Conservation (phyloP, 164 flowering plant genomes). For the Amborella trichopoda region DNA sequence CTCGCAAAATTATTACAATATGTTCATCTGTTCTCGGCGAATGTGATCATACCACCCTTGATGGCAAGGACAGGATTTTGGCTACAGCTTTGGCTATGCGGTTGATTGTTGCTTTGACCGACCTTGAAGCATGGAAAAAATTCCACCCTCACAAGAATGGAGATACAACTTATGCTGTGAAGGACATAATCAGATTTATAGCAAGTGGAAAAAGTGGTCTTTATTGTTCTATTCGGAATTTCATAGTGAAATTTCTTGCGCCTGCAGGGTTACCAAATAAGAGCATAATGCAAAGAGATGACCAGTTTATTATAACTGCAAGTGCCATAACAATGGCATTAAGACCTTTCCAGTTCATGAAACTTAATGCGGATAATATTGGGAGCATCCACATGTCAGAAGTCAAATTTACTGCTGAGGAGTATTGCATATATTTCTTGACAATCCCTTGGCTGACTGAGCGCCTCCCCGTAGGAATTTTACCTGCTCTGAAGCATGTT, state of each 20-base stretch:
- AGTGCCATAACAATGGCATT: conserved; percentile 77
- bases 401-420: conserved; percentile 34
- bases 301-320: conserved; percentile 58
- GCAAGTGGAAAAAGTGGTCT: conserved; percentile 45
- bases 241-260: conserved; percentile 35
- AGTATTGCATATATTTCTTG: conserved; percentile 44
- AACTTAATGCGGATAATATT: conserved; percentile 6
- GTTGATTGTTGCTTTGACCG: conserved; percentile 58
- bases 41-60: conserved; percentile 22
- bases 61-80: conserved; percentile 21
- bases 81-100: conserved; percentile 65
- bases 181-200: conserved; percentile 33
- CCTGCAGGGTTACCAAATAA: conserved; percentile 13
- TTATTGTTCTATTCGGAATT: conserved; percentile 45
- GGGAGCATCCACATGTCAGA: conserved; percentile 16
- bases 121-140: conserved; percentile 62
- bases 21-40: conserved; percentile 52
- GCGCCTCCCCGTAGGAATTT: conserved; percentile 59
- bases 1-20: conserved; percentile 50
- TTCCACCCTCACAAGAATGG: conserved; percentile 12
- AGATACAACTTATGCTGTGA: conserved; percentile 47
- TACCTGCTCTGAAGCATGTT: conserved; percentile 78
- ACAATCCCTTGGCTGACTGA: conserved; percentile 75
- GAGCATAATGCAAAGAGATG: conserved; percentile 28
- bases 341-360: conserved; percentile 56